Base-by-base conservation (phyloP, 2,329 filamentous ascomycete genomes). In the Aspergillus bombycis region DNA sequence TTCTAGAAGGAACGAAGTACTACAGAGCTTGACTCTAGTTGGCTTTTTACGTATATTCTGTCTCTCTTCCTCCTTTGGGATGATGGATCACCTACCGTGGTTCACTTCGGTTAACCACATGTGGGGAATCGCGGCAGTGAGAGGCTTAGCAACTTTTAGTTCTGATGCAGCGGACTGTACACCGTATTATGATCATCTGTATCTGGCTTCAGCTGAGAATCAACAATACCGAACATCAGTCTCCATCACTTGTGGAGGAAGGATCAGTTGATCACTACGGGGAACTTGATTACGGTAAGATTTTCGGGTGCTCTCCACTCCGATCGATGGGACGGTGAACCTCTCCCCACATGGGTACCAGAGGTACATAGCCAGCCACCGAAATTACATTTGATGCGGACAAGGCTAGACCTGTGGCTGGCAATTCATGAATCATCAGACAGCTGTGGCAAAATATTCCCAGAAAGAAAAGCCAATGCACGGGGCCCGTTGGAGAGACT, bases 231-330 rank as follows among this genome's bases (percentile, higher is more conserved):
- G n/a, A 46, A 41, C n/a, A 41, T 41, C 34, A 16, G 19, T 41
- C 7, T 10, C 19, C 38, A 41, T 41, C 14, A 1, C 14, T 38
- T 38, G 36, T 38, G 7, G 36, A 38, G 6, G 36, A 8, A 21
- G 46, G 26, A 52, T 52, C 28, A 19, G 19, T 34, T 28, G 50
- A 54, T 36, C n/a, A 54, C n/a, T 28, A 53, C 26, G 19, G 50
- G 26, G 50, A 28, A 26, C 21, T 30, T 54, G 52, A 26, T 38
- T 55, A 10, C 9, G 30, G 52, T 23, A 34, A 12, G 32, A 60
- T 46, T 41, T 50, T 55, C 58, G 58, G 50, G 26, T 43, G 21
- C 34, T 28, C 46, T 60, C 58, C 58, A 60, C 58, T 36, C 36
- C 2, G 58, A 60, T 55, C 58, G 38, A 21, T 54, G 38, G 58